Evolutionary conservation across 805 yeast genomes (phyloP).

Genomic region (Pichia rugopelliculosa): DNA sequence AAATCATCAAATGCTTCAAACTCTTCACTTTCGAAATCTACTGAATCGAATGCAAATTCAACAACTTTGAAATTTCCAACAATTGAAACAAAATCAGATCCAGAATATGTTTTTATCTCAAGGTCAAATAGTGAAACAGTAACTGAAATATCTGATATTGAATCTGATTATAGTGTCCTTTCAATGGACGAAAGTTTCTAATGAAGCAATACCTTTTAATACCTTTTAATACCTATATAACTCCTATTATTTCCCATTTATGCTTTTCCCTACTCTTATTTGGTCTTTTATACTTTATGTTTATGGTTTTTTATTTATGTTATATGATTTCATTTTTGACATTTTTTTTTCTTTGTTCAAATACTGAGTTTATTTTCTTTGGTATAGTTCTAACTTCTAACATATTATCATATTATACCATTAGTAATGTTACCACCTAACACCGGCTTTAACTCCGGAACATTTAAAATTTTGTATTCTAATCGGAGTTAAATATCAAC

Average conservation of each 20-base stretch:
- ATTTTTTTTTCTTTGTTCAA: too few relatives aligned
- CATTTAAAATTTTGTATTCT: too few relatives aligned
- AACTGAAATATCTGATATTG: neutral
- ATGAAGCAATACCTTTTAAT: too few relatives aligned
- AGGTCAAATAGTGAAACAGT: neutral
- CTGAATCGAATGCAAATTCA: neutral
- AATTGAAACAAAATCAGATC: neutral
- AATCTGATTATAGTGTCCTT: slow-evolving; percentile 6
- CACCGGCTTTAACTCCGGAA: too few relatives aligned
- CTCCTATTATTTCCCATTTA: neutral
- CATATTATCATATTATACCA: too few relatives aligned
- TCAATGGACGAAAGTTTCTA: slow-evolving; percentile 2
- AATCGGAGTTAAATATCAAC: neutral
- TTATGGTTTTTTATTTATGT: too few relatives aligned
- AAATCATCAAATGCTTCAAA: too few relatives aligned
- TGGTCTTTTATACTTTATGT: neutral
- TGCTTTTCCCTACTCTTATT: neutral
- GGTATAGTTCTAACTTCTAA: too few relatives aligned
- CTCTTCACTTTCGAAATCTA: neutral
- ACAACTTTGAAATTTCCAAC: neutral
- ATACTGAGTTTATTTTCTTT: too few relatives aligned
- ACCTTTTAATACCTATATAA: neutral
- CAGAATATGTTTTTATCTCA: slow-evolving; percentile 4
- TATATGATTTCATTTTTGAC: too few relatives aligned
- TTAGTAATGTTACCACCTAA: neutral